Evolutionary conservation across 2,329 filamentous ascomycete species (phyloP).

Genomic region (Colletotrichum lini): DNA sequence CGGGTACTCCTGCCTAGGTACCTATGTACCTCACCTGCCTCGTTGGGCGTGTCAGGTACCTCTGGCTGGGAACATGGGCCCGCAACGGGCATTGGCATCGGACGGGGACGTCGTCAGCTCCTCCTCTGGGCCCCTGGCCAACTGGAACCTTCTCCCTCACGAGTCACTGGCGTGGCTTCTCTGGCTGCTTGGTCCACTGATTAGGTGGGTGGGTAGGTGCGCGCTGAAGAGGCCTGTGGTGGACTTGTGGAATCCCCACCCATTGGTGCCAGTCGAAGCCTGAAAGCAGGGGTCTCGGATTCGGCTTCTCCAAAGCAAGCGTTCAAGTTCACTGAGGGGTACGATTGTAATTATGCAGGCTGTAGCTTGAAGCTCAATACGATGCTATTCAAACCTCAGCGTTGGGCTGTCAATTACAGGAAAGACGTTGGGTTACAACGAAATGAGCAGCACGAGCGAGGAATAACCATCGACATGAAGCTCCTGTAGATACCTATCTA

Average conservation of each 20-base stretch:
- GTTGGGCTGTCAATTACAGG: conserved; percentile 12
- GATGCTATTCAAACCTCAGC: conserved; percentile 6
- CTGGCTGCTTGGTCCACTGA: conserved; percentile 40
- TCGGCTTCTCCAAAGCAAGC: conserved; percentile 7
- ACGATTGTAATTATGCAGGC: neutral
- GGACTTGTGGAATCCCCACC: conserved; percentile 23
- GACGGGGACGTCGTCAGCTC: conserved; percentile 43
- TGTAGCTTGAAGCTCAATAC: conserved; percentile 7
- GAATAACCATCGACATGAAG: conserved; percentile 10
- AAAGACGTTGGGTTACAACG: conserved; percentile 22
- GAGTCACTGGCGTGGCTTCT: conserved; percentile 36
- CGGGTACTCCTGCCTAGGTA: no score
- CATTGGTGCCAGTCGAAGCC: conserved; percentile 36
- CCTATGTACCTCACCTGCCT: conserved; percentile 3
- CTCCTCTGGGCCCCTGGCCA: conserved; percentile 26
- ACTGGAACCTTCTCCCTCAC: conserved; percentile 37
- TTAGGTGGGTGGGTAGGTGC: conserved; percentile 7
- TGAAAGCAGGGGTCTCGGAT: conserved; percentile 36
- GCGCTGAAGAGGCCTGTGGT: conserved; percentile 41
- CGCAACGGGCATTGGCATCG: conserved; percentile 34
- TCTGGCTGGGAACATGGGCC: conserved; percentile 12
- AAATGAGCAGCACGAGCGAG: conserved; percentile 25
- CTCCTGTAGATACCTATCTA: neutral
- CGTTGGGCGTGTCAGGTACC: conserved; percentile 14
- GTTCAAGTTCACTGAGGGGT: conserved; percentile 23